Evolutionary conservation across 2,329 filamentous ascomycete species (phyloP), one percentile per base, ranked within the genome.

Genomic region (Orbilia ellipsospora): DNA sequence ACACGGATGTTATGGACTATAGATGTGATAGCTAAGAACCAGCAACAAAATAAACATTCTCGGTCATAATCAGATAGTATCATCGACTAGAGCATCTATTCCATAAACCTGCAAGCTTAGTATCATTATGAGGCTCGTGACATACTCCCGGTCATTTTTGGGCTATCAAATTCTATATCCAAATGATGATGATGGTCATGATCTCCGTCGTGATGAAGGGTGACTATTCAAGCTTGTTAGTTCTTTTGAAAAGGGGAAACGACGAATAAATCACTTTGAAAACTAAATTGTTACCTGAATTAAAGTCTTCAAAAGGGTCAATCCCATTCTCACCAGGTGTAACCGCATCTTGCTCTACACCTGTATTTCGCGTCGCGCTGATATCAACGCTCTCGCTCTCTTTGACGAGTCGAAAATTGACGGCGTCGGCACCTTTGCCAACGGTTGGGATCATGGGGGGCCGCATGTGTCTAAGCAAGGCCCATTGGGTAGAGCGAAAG

Each of bases 301-400:
- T 99, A 84, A 99, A 99, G 82, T 98, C 95, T 83, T 97, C 92
- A 81, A 99, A 99, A 1, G 95, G 95, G 86, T 99, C 95, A 44
- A 90, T 82, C 20, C 77, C 81, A 81, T 97, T 94, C 44, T 87
- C 91, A 52, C 91, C 92, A 0, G 94, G 94, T 1, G 94, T 98
- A 1, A 91, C 88, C 63, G 96, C 85, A 0, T 92, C 92, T 75
- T 97, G 85, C 7, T 93, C 93, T 12, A 97, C 92, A 1, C 93
- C 93, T 83, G 92, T 93, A 56, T 86, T 81, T 78, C 84, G 86
- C 1, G 80, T 79, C 23, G 88, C 85, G 16, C 88, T 87, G 56
- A 96, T 90, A 82, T 99, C 95, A 59, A 98, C 92, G 81, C 93
- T 97, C 80, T 94, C 92, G 80, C 92, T 96, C 83, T 99, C 95